Conservation (phyloP, 768 basidiomycete genomes). For the Strobilomyces echinocephalus region DNA sequence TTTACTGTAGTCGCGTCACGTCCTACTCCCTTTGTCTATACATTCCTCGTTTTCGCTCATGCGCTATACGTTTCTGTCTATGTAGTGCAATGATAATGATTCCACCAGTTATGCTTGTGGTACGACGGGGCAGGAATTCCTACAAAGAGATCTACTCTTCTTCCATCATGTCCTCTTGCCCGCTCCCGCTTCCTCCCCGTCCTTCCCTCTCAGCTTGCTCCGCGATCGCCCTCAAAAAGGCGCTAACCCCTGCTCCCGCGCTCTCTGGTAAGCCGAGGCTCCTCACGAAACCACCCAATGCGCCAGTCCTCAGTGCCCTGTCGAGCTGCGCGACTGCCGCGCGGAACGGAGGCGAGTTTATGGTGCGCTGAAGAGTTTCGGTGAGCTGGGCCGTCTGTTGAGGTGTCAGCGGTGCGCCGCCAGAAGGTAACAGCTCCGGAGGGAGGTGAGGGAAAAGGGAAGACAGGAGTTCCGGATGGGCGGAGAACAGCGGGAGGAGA, state of each 20-base stretch:
- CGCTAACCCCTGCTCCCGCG: slow-evolving; percentile 71
- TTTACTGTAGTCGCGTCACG: background rate
- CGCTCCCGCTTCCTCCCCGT: slow-evolving; percentile 15
- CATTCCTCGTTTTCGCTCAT: background rate
- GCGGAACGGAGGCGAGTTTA: slow-evolving; percentile 81
- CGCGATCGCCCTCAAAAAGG: slow-evolving; percentile 76
- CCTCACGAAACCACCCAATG: slow-evolving; percentile 69
- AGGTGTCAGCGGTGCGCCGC: slow-evolving; percentile 34
- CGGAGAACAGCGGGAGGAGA: slow-evolving; percentile 64
- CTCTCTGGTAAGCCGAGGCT: slow-evolving; percentile 80
- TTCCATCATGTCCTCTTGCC: slow-evolving; percentile 61
- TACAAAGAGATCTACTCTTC: slow-evolving; percentile 48
- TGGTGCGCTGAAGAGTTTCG: slow-evolving; percentile 67
- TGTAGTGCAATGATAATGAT: background rate
- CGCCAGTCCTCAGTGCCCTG: slow-evolving; percentile 76
- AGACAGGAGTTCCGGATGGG: slow-evolving; percentile 63
- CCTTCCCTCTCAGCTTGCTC: slow-evolving; percentile 62
- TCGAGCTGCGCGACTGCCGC: slow-evolving; percentile 76
- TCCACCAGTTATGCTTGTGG: background rate
- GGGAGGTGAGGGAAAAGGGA: slow-evolving; percentile 81
- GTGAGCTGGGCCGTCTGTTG: slow-evolving; percentile 23
- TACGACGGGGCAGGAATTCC: background rate
- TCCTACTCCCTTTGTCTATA: background rate
- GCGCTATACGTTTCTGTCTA: background rate
- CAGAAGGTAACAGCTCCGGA: slow-evolving; percentile 65